Base-by-base conservation (phyloP, 1,139 yeast species). In the Hyphopichia pseudoburtonii region DNA sequence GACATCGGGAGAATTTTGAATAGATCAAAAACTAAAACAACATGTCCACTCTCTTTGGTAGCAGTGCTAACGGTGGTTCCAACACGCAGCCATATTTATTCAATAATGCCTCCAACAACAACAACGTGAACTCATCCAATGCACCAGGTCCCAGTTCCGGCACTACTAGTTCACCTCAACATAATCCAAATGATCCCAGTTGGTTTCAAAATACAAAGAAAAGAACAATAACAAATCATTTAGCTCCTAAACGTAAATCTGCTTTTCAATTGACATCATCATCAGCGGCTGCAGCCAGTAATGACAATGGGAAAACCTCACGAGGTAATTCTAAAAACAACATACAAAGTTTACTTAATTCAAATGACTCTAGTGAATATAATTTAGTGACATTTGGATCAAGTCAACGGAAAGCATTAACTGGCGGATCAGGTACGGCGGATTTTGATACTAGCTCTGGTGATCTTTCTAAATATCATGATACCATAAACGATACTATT, bases 171-270 rank as follows among this genome's bases (percentile, higher is more conserved):
- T 8, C 22, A 11, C 29, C 29, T 27, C 29, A 27, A 16, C 31
- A 28, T 11, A 28, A 18, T 28, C 11, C 23, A 3, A 28, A 26
- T 19, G 30, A 28, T 15, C 36, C 36, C 5, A 11, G 16, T 7
- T 80, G 85, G 85, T 70, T 73, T 45, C 75, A 72, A 36, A 74
- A 75, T 43, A 72, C 78, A 15, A 75, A 73, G 43, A 77, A 75
- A 45, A 66, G 87, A 45, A 68, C 76, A 1, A 76, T 80, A 32
- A 87, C 88, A 15, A 81, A 70, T 42, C 78, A 72, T 44, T 58
- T 72, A 37, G 70, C 66, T 5, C 71, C 76, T 8, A 68, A 66
- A 45, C 61, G 67, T 45, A 69, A 70, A 39, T 59, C 71, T 3
- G 73, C 71, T 5, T 70, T 71, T 49, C 76, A 67, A 37, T 52